phyloP scores from a whole-genome alignment of 1,139 yeast species.

The Taphrina flavorubra region DNA sequence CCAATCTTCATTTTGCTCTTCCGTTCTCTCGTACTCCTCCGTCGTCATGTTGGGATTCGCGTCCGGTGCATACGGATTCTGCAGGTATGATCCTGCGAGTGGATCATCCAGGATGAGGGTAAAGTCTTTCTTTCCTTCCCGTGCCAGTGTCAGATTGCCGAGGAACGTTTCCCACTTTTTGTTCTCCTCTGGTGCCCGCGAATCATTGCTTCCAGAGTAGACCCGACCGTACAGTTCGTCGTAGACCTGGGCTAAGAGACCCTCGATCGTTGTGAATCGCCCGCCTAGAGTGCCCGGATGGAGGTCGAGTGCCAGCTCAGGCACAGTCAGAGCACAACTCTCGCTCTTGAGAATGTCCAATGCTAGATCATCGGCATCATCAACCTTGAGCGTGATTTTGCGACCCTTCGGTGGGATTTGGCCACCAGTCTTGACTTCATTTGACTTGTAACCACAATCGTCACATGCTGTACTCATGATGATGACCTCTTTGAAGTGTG shows the following conservation, averaged over 20 bases:
- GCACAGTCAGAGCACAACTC: constrained; percentile 82
- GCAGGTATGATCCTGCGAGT: constrained; percentile 90
- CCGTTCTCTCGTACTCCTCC: constrained; percentile 68
- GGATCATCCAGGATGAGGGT: constrained; percentile 93
- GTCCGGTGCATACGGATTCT: constrained; percentile 98
- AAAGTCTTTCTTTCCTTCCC: constrained; percentile 80
- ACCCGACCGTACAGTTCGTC: constrained; percentile 89
- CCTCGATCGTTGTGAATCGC: constrained; percentile 86
- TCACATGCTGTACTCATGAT: constrained; percentile 95
- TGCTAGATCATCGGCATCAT: constrained; percentile 91
- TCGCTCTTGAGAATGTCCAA: constrained; percentile 89
- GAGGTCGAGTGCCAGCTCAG: constrained; percentile 87
- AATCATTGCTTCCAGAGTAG: constrained; percentile 83
- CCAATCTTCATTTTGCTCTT: constrained; percentile 79
- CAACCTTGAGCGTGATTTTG: constrained; percentile 72
- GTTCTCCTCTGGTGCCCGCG: constrained; percentile 81
- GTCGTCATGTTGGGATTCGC: constrained; percentile 92
- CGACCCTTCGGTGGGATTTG: constrained; percentile 88
- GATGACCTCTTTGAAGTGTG: constrained; percentile 96
- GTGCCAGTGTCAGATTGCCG: constrained; percentile 75
- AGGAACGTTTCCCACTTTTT: constrained; percentile 83
- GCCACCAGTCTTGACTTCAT: constrained; percentile 98
- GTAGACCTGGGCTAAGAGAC: constrained; percentile 82
- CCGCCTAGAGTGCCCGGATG: constrained; percentile 98
- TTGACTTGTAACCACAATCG: constrained; percentile 92